phyloP scores from a whole-genome alignment of 129 eudicot genomes.

The Lactuca sativa region DNA sequence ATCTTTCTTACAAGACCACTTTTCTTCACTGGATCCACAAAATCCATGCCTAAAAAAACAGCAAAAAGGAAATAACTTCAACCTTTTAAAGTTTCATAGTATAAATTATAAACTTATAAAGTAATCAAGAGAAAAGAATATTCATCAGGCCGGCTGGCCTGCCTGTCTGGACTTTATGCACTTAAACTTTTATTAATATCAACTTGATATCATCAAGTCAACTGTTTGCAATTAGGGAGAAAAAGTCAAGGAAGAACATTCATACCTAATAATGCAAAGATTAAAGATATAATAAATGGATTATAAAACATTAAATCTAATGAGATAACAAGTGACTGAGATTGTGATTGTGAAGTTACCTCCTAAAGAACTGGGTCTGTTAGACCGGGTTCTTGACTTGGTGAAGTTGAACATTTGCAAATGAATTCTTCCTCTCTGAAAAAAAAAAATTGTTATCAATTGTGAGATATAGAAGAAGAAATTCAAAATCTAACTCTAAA shows the following conservation, averaged over 20 bases:
- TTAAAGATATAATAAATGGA: background rate
- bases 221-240: slow-evolving; percentile 5
- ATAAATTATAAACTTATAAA: background rate
- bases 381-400: slow-evolving; percentile 58
- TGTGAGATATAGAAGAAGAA: background rate
- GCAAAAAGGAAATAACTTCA: slow-evolving; percentile 13
- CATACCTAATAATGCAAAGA: background rate
- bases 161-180: slow-evolving; percentile 22
- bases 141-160: slow-evolving; percentile 19
- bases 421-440: slow-evolving; percentile 26
- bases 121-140: background rate
- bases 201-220: slow-evolving; percentile 23
- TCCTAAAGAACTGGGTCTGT: slow-evolving; percentile 64
- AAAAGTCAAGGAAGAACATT: slow-evolving; percentile 20
- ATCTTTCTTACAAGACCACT: slow-evolving; percentile 52
- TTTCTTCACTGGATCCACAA: slow-evolving; percentile 53
- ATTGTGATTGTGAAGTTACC: slow-evolving; percentile 39
- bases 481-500: background rate
- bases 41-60: slow-evolving; percentile 65
- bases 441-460: background rate
- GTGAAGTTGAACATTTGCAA: slow-evolving; percentile 52
- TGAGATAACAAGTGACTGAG: slow-evolving; percentile 3
- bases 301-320: background rate
- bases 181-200: background rate
- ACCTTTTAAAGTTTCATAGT: background rate